Percentiles rank a stretch among this genome's conserved stretches.
Conservation (phyloP, 306 rosid genomes). For the Carpinus fangiana region DNA sequence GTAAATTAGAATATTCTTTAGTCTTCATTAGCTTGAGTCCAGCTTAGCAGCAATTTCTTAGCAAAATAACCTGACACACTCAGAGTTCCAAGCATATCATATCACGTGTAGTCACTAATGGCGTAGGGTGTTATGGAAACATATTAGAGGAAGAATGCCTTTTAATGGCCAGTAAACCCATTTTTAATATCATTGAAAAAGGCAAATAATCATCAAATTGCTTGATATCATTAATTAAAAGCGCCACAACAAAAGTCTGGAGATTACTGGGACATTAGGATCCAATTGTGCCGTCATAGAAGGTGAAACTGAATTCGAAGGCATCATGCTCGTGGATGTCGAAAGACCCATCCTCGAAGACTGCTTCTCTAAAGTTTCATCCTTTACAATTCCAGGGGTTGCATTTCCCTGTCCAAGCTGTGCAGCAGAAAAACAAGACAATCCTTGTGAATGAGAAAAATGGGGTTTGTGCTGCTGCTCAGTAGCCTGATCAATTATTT, state of each 20-base stretch:
- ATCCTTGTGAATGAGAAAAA: constrained; percentile 53
- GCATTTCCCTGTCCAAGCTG: constrained; percentile 60
- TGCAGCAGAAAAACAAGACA: constrained; percentile 55
- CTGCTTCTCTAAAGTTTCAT: constrained; percentile 50
- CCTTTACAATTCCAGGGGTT: constrained; percentile 52
- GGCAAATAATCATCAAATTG: background rate
- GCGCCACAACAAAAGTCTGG: constrained; percentile 3
- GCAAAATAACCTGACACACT: background rate
- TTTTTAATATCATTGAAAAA: constrained; percentile 3
- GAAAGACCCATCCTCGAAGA: constrained; percentile 66
- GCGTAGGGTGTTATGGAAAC: background rate
- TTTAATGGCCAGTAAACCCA: background rate
- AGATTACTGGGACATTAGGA: constrained; percentile 44
- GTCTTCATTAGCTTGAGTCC: background rate
- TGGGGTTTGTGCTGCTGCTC: constrained; percentile 70
- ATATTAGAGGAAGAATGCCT: background rate
- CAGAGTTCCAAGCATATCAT: background rate
- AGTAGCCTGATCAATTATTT: constrained; percentile 57
- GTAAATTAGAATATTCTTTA: background rate
- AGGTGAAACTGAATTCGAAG: constrained; percentile 53
- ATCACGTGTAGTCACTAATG: background rate
- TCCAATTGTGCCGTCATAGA: constrained; percentile 51
- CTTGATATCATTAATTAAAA: constrained; percentile 7
- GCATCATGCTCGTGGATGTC: constrained; percentile 41
- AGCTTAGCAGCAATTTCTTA: background rate